Percentiles rank a stretch among this genome's conserved stretches.
These are phyloP conservation scores for Arctostaphylos glauca DNA, from an alignment of 148 eudicot species.

Conservation along the genomic window DNA sequence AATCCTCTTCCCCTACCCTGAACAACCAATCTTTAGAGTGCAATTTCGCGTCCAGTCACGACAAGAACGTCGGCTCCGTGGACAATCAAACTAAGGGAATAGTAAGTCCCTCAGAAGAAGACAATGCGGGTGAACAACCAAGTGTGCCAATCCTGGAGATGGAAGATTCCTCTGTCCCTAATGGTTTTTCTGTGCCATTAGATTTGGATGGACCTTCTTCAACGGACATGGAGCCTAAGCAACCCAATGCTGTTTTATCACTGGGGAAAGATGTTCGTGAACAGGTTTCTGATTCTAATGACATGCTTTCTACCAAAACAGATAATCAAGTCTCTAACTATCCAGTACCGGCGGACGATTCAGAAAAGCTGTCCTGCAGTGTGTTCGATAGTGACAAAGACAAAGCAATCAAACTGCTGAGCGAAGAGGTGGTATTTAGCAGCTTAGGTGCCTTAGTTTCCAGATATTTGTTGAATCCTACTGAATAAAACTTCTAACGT, in stretches of 20 bases:
- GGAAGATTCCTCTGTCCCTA: constrained; percentile 26
- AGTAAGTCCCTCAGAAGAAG: constrained; percentile 22
- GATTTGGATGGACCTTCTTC: constrained; percentile 29
- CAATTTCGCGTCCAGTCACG: constrained; percentile 15
- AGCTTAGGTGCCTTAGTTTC: constrained; percentile 14
- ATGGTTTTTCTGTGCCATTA: constrained; percentile 28
- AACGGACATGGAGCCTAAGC: constrained; percentile 23
- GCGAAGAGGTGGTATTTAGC: constrained; percentile 54
- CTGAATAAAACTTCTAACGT: constrained; percentile 12
- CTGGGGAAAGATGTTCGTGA: constrained; percentile 30
- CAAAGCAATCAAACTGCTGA: constrained; percentile 37
- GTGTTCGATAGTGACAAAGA: constrained; percentile 36
- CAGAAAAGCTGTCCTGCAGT: constrained; percentile 29
- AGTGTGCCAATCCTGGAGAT: constrained; percentile 23
- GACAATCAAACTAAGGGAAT: constrained; percentile 32
- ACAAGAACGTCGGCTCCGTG: constrained; percentile 11
- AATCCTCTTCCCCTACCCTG: constrained; percentile 19
- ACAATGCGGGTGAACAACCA: constrained; percentile 10
- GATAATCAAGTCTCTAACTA: constrained; percentile 26
- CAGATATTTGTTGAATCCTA: constrained; percentile 3
- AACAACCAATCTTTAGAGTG: constrained; percentile 26
- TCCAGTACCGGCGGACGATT: constrained; percentile 23
- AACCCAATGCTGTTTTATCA: constrained; percentile 22
- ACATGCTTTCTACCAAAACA: constrained; percentile 20
- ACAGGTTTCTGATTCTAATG: constrained; percentile 26